Evolutionary conservation across 2,329 filamentous ascomycete genomes (phyloP), one percentile per base, ranked within the genome.

Genomic region (Penicillium polonicum): DNA sequence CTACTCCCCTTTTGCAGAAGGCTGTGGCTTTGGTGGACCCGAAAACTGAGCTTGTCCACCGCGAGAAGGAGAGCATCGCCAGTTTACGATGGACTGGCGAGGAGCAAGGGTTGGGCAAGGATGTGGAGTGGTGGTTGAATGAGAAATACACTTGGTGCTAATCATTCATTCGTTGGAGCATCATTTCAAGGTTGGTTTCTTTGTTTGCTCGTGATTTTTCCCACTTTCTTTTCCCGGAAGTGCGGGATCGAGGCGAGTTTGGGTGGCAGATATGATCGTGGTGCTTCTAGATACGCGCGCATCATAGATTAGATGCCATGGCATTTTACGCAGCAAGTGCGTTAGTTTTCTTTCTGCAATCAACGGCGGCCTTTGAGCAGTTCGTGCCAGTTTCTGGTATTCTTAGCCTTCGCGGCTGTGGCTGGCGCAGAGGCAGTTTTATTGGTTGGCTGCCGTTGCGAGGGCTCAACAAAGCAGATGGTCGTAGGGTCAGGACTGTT

Each of bases 1-100:
- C 92, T 0, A 83, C 82, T 4, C 77, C 83, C 7, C 67, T 81
- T 61, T 71, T 86, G 27, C 62, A 78, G 49, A 70, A 76, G 57
- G 78, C 79, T 2, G 76, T 78, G 42, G 68, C 72, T 45, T 53
- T 74, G 51, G 48, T 78, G 45, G 70, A 77, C 48, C 71, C 73
- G 4, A 66, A 68, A 29, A 73, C 70, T 42, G 57, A 76, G 51
- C 60, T 80, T 31, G 68, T 79, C 36, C 74, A 79, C 43, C 74
- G 79, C 43, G 78, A 81, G 52, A 72, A 78, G 61, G 74, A 72
- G 57, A 79, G 79, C 60, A 76, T 81, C 61, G 69, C 76, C 55
- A 76, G 78, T 65, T 64, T 81, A 59, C 75, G 75, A 48, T 81
- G 79, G 79, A 75, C 74, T 29, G 78, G 77, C n/a, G 67, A 70